Conservation (phyloP, 352 stramenopile species). For the Aphanomyces stellatus region DNA sequence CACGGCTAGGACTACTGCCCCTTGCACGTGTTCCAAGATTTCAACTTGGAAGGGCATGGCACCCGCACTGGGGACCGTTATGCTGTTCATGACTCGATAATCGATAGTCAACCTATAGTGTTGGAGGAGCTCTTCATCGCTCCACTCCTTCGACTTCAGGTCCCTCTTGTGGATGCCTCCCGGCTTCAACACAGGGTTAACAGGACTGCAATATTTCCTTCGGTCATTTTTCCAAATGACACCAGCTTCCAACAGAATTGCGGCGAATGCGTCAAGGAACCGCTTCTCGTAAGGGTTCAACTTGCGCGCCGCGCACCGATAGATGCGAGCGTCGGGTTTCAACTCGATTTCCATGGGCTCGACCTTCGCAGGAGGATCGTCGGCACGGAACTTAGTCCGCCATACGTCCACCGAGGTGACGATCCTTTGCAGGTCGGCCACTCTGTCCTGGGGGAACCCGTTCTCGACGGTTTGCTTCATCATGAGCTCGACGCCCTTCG, state of each 20-base stretch:
- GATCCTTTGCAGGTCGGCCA: too few relatives aligned
- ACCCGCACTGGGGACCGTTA: neutral
- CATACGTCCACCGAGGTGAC: neutral
- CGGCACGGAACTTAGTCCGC: neutral
- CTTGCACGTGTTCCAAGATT: neutral
- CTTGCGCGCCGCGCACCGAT: neutral
- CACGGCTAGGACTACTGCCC: neutral
- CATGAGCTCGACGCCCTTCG: neutral
- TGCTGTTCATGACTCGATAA: neutral
- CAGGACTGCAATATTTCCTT: neutral
- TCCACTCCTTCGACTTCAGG: slow-evolving; percentile 17
- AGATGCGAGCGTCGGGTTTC: neutral
- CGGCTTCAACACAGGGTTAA: neutral
- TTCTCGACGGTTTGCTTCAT: neutral
- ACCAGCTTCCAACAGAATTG: neutral
- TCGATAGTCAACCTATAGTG: neutral
- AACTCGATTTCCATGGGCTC: neutral
- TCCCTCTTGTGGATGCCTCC: slow-evolving; percentile 12
- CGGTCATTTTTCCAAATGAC: neutral
- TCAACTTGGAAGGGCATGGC: neutral
- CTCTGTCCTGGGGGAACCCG: neutral
- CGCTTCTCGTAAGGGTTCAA: neutral
- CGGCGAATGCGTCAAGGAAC: neutral
- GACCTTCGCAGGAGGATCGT: neutral
- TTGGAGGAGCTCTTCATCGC: neutral